Base-by-base conservation (phyloP, 2,329 filamentous ascomycete species). In the Bipolaris bicolor region DNA sequence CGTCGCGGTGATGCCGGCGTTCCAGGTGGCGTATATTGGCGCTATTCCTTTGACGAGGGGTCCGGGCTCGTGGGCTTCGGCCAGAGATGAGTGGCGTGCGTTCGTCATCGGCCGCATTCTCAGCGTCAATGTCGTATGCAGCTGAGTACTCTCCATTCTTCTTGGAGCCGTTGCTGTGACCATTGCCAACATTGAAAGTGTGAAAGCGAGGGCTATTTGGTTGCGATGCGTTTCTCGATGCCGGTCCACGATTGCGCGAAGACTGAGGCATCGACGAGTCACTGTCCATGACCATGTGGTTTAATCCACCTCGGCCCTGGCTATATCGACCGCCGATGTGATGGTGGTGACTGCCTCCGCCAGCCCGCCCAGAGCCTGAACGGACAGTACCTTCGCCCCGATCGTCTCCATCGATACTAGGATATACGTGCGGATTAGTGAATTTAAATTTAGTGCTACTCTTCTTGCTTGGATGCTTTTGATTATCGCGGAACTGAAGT, bases 381-480 rank as follows among this genome's bases (percentile, higher is more conserved):
- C 76, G 71, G 13, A 76, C 62, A 3, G 75, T 76, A 4, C 75
- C 76, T 61, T 79, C 69, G 47, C 75, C 69, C 44, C 74, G 70
- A 31, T 79, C 78, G 64, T 78, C 75, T 26, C 67, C 58, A 44
- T 88, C 84, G 18, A 81, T 78, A 60, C 80, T 82, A 61, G 85
- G 86, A 62, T 84, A 87, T 63, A 82, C 88, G 76, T 91, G 91
- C 1, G 89, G 87, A 60, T 85, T 86, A 56, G 91, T 90, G 72
- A 98, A 98, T 71, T 97, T 98, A 92, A 97, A 98, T 71, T 97
- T 98, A 92, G 97, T 97, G 77, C 90, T 96, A 80, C 91, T 92
- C 79, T 96, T 97, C 66, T 89, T 86, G 7, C 85, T 84, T 16
- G 90, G 81, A 49, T 83, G 83, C 55, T 86, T 85, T 51, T 83